These are phyloP conservation scores for Yarrowia sp. DNA, from an alignment of 805 yeast genomes.

Conservation along the genomic window DNA sequence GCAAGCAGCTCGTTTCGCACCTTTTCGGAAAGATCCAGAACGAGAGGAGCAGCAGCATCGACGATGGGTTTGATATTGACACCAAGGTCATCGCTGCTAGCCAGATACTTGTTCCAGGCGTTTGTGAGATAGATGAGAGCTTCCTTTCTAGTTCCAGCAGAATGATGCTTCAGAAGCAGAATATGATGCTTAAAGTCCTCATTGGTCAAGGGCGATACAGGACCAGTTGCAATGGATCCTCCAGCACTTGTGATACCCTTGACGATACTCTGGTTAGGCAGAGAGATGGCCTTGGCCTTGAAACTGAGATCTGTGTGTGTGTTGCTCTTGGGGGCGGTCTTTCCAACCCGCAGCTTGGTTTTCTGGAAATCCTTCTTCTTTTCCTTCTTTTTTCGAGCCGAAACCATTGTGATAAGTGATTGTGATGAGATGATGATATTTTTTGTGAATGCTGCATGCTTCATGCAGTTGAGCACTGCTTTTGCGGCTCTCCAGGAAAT, in stretches of 20 bases:
- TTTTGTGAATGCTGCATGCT: neutral
- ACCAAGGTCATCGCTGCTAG: slow-evolving; percentile 60
- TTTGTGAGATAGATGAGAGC: slow-evolving; percentile 60
- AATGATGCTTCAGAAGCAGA: slow-evolving; percentile 77
- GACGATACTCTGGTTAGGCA: slow-evolving; percentile 56
- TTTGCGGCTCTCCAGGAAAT: neutral
- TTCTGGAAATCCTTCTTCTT: slow-evolving; percentile 79
- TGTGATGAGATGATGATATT: slow-evolving; percentile 6
- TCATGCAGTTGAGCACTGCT: neutral
- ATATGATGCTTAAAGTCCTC: slow-evolving; percentile 60
- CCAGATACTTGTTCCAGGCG: slow-evolving; percentile 44
- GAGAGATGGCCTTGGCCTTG: slow-evolving; percentile 64
- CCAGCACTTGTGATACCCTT: slow-evolving; percentile 14
- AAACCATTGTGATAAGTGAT: slow-evolving; percentile 41
- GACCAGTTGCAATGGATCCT: neutral
- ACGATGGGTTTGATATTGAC: slow-evolving; percentile 64
- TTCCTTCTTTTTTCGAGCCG: slow-evolving; percentile 60
- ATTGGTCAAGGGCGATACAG: slow-evolving; percentile 38
- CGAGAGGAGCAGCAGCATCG: slow-evolving; percentile 64
- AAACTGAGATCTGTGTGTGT: slow-evolving; percentile 89
- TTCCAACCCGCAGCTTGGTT: slow-evolving; percentile 87
- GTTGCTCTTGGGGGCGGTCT: slow-evolving; percentile 70
- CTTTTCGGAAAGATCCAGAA: slow-evolving; percentile 67
- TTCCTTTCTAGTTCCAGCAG: slow-evolving; percentile 72
- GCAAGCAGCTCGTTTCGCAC: slow-evolving; percentile 68